Evolutionary conservation across 139 green algal genomes (phyloP).

Genomic region (Mesotaenium endlicherianum): DNA sequence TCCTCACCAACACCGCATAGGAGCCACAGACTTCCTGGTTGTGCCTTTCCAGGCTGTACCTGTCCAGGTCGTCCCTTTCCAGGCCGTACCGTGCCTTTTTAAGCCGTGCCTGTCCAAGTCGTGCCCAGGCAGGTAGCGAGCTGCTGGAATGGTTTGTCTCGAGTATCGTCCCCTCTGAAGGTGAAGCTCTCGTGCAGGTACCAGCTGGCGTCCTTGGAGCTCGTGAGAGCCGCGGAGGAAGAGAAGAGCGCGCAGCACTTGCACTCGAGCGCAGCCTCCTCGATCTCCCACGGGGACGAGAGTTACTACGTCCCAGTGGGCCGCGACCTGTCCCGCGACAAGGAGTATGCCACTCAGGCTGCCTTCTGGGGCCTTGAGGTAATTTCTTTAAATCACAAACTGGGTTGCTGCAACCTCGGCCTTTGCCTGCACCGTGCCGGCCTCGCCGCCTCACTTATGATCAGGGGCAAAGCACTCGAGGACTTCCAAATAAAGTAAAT

Average conservation of each 20-base stretch:
- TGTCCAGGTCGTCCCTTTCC: not conserved
- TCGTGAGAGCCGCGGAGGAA: slow-evolving; percentile 27
- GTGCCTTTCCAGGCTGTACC: not conserved
- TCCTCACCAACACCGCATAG: too few species aligned
- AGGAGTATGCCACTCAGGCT: slow-evolving; percentile 7
- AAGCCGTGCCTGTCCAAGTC: not conserved
- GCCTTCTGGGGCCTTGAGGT: slow-evolving; percentile 45
- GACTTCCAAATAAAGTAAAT: not conserved
- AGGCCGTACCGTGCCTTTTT: not conserved
- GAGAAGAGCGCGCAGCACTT: not conserved
- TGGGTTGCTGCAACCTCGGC: too few species aligned
- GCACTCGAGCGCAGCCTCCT: not conserved
- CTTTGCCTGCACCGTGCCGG: not conserved
- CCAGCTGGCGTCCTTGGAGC: slow-evolving; percentile 39
- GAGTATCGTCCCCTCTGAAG: not conserved
- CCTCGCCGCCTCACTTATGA: not conserved
- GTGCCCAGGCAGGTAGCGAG: not conserved
- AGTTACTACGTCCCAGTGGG: slow-evolving; percentile 38
- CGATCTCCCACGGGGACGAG: not conserved
- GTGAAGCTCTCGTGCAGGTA: slow-evolving; percentile 13
- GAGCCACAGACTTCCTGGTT: not conserved
- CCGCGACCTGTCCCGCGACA: slow-evolving; percentile 38
- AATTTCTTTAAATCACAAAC: too few species aligned
- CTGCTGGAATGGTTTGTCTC: not conserved
- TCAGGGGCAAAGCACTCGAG: not conserved